Conservation (phyloP, 1,139 yeast species). For the Lodderomyces margitis region DNA sequence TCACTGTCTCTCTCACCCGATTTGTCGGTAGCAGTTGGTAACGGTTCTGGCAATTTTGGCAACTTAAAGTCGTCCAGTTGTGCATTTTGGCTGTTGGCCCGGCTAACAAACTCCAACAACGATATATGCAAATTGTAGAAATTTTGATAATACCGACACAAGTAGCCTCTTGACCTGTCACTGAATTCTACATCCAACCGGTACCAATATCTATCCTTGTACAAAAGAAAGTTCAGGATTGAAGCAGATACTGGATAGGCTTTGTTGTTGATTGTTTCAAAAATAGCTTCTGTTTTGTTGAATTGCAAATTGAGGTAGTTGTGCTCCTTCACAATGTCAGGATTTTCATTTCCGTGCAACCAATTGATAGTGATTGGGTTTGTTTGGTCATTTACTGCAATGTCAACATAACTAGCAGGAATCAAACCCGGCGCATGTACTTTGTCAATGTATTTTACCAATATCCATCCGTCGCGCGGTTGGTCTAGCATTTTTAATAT, state of each 20-base stretch:
- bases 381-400: conserved; percentile 40
- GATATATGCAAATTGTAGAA: conserved; percentile 40
- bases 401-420: conserved; percentile 46
- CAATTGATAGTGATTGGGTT: conserved; percentile 39
- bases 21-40: conserved; percentile 21
- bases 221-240: conserved; percentile 35
- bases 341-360: conserved; percentile 20
- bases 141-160: conserved; percentile 44
- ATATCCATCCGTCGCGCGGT: conserved; percentile 43
- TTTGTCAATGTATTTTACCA: conserved; percentile 43
- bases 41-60: conserved; percentile 46
- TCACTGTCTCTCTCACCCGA: conserved; percentile 3
- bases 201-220: conserved; percentile 41
- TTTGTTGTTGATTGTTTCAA: conserved; percentile 31
- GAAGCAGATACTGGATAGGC: conserved; percentile 32
- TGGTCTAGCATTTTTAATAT: conserved; percentile 38
- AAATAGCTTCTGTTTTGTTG: conserved; percentile 15
- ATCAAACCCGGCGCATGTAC: conserved; percentile 37
- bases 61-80: conserved; percentile 18
- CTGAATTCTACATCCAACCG: conserved; percentile 37
- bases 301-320: conserved; percentile 18
- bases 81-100: background rate
- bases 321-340: conserved; percentile 11
- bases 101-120: conserved; percentile 16
- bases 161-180: conserved; percentile 28